Percentiles rank a stretch among this genome's conserved stretches.
phyloP scores from a whole-genome alignment of 306 rosid genomes.

The Malus sieversii region DNA sequence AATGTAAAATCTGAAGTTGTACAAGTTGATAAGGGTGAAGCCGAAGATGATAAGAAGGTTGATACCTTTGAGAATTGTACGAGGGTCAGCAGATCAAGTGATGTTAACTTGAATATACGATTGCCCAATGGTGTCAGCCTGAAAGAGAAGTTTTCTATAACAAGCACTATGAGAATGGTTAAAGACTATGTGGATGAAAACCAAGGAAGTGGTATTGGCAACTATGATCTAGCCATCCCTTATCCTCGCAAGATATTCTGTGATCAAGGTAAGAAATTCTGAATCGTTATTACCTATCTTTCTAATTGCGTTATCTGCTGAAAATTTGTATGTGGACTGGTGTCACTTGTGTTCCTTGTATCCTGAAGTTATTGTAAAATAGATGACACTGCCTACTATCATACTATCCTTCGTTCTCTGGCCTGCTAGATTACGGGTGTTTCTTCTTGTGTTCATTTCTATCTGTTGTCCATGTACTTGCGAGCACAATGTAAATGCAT shows the following conservation, averaged over 20 bases:
- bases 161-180: conserved; percentile 40
- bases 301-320: neutral
- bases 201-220: conserved; percentile 22
- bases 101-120: conserved; percentile 43
- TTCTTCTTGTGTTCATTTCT: neutral
- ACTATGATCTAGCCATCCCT: conserved; percentile 54
- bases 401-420: neutral
- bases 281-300: neutral
- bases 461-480: neutral
- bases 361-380: neutral
- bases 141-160: conserved; percentile 37
- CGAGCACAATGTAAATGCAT: neutral
- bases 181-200: conserved; percentile 34
- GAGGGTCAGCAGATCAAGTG: conserved; percentile 8
- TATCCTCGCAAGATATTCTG: conserved; percentile 52
- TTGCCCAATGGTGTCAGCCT: conserved; percentile 35
- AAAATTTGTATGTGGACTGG: neutral
- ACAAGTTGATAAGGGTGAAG: conserved; percentile 16
- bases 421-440: neutral
- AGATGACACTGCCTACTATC: neutral
- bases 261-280: conserved; percentile 30
- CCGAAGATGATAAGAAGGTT: conserved; percentile 13
- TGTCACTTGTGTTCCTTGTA: neutral
- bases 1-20: conserved; percentile 13
- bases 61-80: conserved; percentile 1